Evolutionary conservation across 345 rosid species (phyloP).

Genomic region (Euphorbia tirucalli): DNA sequence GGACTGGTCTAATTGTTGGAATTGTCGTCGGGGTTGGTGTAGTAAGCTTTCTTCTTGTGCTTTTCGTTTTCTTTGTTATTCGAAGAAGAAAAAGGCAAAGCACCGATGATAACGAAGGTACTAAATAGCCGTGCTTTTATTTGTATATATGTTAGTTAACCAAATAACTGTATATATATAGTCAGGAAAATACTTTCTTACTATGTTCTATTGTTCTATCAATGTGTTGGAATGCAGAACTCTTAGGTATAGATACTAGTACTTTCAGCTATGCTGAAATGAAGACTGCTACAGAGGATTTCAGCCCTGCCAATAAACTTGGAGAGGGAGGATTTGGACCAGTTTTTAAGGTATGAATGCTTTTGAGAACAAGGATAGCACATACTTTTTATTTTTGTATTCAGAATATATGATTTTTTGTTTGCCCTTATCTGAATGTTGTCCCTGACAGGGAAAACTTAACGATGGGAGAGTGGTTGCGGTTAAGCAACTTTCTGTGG

Average conservation of each 20-base stretch:
- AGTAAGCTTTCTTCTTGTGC: constrained; percentile 31
- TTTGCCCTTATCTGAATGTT: not conserved
- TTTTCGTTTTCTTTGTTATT: constrained; percentile 34
- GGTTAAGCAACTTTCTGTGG: constrained; percentile 64
- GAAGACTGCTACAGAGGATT: constrained; percentile 61
- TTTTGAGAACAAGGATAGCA: not conserved
- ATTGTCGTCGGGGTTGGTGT: constrained; percentile 47
- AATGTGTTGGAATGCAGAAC: constrained; percentile 38
- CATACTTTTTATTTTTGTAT: not conserved
- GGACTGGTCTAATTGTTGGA: constrained; percentile 54
- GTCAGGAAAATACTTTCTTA: too few species aligned
- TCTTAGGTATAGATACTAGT: constrained; percentile 44
- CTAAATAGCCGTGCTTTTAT: too few species aligned
- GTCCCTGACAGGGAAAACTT: constrained; percentile 35
- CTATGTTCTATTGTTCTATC: not conserved
- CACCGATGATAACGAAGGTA: constrained; percentile 52
- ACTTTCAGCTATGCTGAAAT: constrained; percentile 61
- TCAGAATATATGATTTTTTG: not conserved
- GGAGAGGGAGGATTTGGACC: constrained; percentile 94
- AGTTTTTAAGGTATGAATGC: constrained; percentile 50
- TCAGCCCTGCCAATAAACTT: constrained; percentile 56
- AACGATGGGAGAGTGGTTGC: constrained; percentile 64
- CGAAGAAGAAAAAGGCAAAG: constrained; percentile 36
- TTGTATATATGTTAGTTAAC: too few species aligned
- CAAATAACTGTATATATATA: too few species aligned